Conservation (phyloP, 2,329 filamentous ascomycete species). For the Diplodia corticola region DNA sequence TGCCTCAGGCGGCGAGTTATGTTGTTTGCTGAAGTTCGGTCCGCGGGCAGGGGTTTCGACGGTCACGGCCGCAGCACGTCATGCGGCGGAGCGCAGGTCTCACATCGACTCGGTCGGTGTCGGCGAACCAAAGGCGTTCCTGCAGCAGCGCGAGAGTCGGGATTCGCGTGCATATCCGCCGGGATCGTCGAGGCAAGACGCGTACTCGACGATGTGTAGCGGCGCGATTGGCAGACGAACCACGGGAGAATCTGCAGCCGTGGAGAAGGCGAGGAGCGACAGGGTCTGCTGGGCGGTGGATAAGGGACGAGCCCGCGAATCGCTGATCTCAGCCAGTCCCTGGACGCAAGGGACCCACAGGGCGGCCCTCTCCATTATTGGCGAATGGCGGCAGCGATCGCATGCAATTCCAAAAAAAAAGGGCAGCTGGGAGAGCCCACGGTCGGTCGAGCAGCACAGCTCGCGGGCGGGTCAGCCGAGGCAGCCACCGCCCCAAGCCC, state of each 20-base stretch:
- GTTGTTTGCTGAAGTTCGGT: too few relatives aligned
- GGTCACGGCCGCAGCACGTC: not conserved
- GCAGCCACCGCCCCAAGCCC: too few relatives aligned
- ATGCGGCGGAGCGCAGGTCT: not conserved
- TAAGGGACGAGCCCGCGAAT: not conserved
- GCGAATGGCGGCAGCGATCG: not conserved
- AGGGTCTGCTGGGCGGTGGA: not conserved
- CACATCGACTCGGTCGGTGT: not conserved
- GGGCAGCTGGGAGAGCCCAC: not conserved
- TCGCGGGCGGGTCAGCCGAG: too few relatives aligned
- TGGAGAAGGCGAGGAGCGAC: not conserved
- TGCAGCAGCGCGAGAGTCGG: slow-evolving; percentile 8
- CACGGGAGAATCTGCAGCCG: not conserved
- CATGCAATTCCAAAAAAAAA: not conserved
- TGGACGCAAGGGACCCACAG: slow-evolving; percentile 9
- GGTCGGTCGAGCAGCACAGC: not conserved
- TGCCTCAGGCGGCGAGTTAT: too few relatives aligned
- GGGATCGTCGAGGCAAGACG: not conserved
- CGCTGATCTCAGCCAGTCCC: slow-evolving; percentile 2
- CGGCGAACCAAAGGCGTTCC: slow-evolving; percentile 17
- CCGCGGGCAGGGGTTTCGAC: too few relatives aligned
- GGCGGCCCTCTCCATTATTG: slow-evolving; percentile 7
- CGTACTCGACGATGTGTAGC: not conserved
- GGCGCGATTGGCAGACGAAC: not conserved
- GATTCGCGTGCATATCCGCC: slow-evolving; percentile 2